Percentiles rank a stretch among this genome's conserved stretches.
phyloP scores from a whole-genome alignment of 352 stramenopile genomes.

The Hyaloperonospora arabidopsidis region DNA sequence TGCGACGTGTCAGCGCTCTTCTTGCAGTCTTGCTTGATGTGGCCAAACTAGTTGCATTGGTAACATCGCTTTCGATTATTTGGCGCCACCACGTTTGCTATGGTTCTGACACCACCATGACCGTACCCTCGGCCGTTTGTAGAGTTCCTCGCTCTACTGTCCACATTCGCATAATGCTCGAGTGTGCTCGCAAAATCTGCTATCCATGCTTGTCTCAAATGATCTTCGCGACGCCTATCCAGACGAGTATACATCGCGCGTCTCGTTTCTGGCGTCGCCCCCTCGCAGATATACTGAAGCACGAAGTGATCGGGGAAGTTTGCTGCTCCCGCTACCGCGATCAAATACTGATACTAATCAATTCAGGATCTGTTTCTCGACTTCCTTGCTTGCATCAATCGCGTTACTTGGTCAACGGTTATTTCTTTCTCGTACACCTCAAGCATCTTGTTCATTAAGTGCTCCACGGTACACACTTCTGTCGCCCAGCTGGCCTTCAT shows the following conservation, averaged over 20 bases:
- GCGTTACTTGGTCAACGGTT: background rate
- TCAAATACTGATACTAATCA: constrained; percentile 10
- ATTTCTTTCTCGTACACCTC: background rate
- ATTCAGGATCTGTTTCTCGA: background rate
- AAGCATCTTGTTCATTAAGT: background rate
- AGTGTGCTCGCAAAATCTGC: constrained; percentile 1
- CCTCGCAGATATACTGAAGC: constrained; percentile 4
- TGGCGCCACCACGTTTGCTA: too few relatives aligned
- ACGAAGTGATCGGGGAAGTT: constrained; percentile 2
- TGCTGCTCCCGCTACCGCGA: background rate
- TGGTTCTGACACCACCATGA: background rate
- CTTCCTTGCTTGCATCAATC: background rate
- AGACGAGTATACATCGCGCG: constrained; percentile 2
- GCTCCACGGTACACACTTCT: background rate
- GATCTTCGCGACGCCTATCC: background rate
- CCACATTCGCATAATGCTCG: background rate
- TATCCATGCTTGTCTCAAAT: constrained; percentile 5
- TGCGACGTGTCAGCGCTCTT: background rate
- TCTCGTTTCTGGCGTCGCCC: background rate
- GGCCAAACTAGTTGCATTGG: background rate
- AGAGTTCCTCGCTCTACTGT: constrained; percentile 1
- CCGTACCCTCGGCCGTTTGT: background rate
- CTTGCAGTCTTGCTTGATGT: constrained; percentile 1
- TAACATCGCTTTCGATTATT: background rate
- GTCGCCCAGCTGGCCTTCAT: too few relatives aligned